A percentile compares a stretch with the other conserved stretches of the same genome.
Evolutionary conservation across 176 grass and related monocot species (phyloP).

Genomic region (Cenchrus purpureus): DNA sequence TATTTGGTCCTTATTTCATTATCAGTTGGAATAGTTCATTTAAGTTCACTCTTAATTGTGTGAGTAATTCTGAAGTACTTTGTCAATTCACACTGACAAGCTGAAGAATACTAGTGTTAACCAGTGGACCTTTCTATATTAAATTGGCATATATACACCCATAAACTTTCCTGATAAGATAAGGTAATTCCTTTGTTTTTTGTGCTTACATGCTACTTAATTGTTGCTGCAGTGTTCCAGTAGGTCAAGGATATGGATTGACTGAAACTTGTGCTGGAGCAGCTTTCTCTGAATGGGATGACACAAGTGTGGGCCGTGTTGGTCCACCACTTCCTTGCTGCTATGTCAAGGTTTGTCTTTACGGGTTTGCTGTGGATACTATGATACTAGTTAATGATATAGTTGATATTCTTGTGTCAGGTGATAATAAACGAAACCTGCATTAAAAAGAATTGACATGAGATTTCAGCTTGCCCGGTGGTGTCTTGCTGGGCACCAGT

Average conservation of each 20-base stretch:
- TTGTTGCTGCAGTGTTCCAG: conserved; percentile 62
- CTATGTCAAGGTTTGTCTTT: conserved; percentile 73
- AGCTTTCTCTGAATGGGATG: conserved; percentile 77
- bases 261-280: conserved; percentile 92
- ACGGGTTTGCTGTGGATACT: background rate
- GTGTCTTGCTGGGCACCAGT: background rate
- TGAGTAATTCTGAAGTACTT: background rate
- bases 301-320: conserved; percentile 71
- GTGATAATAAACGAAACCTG: background rate
- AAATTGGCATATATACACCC: background rate
- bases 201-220: conserved; percentile 26
- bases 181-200: conserved; percentile 22
- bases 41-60: background rate
- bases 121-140: background rate
- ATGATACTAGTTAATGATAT: background rate
- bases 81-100: conserved; percentile 12
- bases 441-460: background rate
- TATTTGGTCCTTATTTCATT: background rate
- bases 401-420: background rate
- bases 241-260: conserved; percentile 94
- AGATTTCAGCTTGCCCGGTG: background rate
- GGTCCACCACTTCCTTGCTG: conserved; percentile 86
- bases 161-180: background rate
- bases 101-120: background rate
- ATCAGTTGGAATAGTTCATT: background rate